phyloP scores from a whole-genome alignment of 2,329 filamentous ascomycete species.

The Pseudopithomyces maydicus region DNA sequence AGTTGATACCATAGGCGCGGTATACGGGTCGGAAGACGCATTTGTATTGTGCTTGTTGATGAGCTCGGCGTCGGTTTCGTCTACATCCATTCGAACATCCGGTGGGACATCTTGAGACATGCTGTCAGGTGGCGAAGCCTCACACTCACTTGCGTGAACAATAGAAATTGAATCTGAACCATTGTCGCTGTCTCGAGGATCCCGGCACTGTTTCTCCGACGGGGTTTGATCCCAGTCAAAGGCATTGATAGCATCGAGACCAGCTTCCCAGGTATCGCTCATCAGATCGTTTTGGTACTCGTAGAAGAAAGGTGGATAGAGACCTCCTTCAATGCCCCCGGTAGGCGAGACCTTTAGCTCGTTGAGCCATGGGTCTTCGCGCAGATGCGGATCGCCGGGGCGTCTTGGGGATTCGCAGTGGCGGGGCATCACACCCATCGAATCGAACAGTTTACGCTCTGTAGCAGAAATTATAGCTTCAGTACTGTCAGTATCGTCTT shows the following conservation, averaged over 20 bases:
- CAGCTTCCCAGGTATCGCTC: slow-evolving; percentile 24
- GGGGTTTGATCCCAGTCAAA: slow-evolving; percentile 28
- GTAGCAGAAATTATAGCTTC: neutral
- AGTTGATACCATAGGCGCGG: neutral
- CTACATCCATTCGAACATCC: neutral
- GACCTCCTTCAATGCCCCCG: slow-evolving; percentile 10
- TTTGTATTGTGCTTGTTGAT: neutral
- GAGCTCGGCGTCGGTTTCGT: neutral
- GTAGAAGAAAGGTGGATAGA: slow-evolving; percentile 14
- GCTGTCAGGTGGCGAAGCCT: neutral
- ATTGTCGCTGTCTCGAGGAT: neutral
- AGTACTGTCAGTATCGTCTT: neutral
- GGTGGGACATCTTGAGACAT: neutral
- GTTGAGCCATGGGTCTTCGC: neutral
- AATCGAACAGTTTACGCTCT: neutral
- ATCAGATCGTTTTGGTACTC: slow-evolving; percentile 10
- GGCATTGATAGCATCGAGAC: slow-evolving; percentile 24
- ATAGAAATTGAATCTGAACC: neutral
- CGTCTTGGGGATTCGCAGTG: neutral
- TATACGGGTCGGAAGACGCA: no score
- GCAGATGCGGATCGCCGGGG: neutral
- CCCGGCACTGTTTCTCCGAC: neutral
- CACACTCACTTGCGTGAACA: neutral
- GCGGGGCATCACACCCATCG: neutral
- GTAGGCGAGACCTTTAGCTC: neutral